phyloP scores from a whole-genome alignment of 768 basidiomycete species.

The Collybia nuda region DNA sequence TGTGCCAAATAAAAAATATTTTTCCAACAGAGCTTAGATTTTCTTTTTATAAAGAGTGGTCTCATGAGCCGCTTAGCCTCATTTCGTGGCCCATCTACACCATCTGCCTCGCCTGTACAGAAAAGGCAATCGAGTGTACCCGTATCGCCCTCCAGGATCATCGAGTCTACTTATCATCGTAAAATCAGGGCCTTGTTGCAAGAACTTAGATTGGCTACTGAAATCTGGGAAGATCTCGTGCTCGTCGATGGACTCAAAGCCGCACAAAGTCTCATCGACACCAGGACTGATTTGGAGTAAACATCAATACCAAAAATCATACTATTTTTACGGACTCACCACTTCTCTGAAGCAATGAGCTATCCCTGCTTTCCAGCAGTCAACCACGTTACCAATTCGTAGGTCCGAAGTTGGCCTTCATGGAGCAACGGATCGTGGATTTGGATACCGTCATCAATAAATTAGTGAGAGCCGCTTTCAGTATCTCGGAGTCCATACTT shows the following conservation, averaged over 20 bases:
- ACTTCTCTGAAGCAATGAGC: slow-evolving; percentile 51
- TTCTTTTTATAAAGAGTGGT: too few relatives aligned
- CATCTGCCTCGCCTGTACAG: slow-evolving; percentile 62
- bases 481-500: background rate
- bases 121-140: slow-evolving; percentile 38
- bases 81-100: slow-evolving; percentile 79
- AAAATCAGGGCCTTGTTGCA: slow-evolving; percentile 67
- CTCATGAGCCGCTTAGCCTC: slow-evolving; percentile 61
- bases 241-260: slow-evolving; percentile 77
- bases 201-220: slow-evolving; percentile 60
- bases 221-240: slow-evolving; percentile 85
- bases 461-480: slow-evolving; percentile 49
- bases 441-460: slow-evolving; percentile 59
- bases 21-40: too few relatives aligned
- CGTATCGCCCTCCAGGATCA: slow-evolving; percentile 45
- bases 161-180: slow-evolving; percentile 81
- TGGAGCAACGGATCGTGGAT: slow-evolving; percentile 64
- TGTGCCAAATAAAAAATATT: slow-evolving; percentile 26
- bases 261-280: slow-evolving; percentile 68
- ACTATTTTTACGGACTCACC: slow-evolving; percentile 5
- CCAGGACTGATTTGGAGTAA: slow-evolving; percentile 85
- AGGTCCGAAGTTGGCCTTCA: slow-evolving; percentile 60
- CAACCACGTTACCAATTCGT: slow-evolving; percentile 62
- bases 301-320: slow-evolving; percentile 19
- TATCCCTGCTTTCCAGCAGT: slow-evolving; percentile 53